Evolutionary conservation across 371 early-diverging fungal genomes (phyloP).

Genomic region (Saksenaea vasiformis): DNA sequence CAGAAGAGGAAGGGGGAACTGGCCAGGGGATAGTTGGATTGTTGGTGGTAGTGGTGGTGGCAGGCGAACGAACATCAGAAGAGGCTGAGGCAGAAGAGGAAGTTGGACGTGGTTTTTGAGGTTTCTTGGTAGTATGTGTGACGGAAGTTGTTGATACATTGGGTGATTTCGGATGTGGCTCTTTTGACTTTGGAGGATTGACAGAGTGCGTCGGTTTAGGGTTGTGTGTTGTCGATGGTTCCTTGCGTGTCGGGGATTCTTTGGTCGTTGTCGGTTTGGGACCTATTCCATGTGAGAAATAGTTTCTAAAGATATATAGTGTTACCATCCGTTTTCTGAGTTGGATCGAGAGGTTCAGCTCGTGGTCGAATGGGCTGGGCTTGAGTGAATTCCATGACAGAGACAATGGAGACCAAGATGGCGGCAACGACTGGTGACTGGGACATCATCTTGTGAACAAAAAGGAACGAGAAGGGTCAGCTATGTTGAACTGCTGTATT

Average conservation of each 20-base stretch:
- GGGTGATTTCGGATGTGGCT: not conserved
- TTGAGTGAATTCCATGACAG: not conserved
- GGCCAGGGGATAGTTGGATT: not conserved
- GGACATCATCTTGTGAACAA: not conserved
- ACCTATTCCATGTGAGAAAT: not conserved
- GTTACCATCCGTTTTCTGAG: not conserved
- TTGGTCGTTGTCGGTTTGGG: not conserved
- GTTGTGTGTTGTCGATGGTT: not conserved
- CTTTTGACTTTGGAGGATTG: not conserved
- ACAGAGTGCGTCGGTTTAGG: not conserved
- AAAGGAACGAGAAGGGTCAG: conserved; percentile 5
- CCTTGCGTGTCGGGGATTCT: not conserved
- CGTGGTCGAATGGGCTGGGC: not conserved
- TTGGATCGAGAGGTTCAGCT: not conserved
- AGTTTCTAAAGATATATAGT: not conserved
- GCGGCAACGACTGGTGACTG: not conserved
- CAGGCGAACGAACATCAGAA: not conserved
- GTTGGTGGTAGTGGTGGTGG: not conserved
- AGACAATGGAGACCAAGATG: not conserved
- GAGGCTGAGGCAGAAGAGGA: not conserved
- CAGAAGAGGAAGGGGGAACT: not conserved
- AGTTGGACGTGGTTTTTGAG: not conserved
- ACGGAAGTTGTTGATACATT: not conserved
- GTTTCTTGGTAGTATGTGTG: not conserved
- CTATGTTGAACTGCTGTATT: not conserved